Evolutionary conservation across 768 basidiomycete species (phyloP).

Genomic region (Russula sp.): DNA sequence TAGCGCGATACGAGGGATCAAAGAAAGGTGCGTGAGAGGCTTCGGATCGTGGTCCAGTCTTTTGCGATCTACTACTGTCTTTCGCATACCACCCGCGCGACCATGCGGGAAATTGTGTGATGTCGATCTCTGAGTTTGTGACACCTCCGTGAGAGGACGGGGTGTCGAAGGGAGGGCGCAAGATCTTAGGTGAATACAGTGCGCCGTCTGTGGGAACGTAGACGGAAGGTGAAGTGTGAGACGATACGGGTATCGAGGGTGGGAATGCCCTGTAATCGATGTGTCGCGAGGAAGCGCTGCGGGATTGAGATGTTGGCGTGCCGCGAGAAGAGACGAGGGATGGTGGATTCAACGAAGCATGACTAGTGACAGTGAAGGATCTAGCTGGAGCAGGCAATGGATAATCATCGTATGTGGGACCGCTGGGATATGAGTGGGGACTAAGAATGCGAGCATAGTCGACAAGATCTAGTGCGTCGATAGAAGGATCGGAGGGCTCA

Average conservation of each 20-base stretch:
- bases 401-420: slow-evolving; percentile 30
- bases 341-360: slow-evolving; percentile 31
- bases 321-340: slow-evolving; percentile 30
- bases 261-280: slow-evolving; percentile 41
- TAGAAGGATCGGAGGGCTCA: slow-evolving; percentile 57
- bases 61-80: slow-evolving; percentile 19
- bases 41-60: slow-evolving; percentile 16
- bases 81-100: slow-evolving; percentile 55
- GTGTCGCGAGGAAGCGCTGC: slow-evolving; percentile 20
- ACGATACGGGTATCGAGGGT: slow-evolving; percentile 36
- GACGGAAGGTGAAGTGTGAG: not conserved
- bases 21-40: slow-evolving; percentile 30
- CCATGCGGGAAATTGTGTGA: slow-evolving; percentile 59
- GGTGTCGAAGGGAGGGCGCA: slow-evolving; percentile 8
- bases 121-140: slow-evolving; percentile 46
- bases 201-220: not conserved
- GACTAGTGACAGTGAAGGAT: slow-evolving; percentile 17
- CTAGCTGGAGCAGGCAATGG: slow-evolving; percentile 25
- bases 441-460: slow-evolving; percentile 48
- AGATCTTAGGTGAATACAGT: not conserved
- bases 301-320: slow-evolving; percentile 31
- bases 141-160: slow-evolving; percentile 21
- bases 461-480: slow-evolving; percentile 67
- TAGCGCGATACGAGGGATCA: slow-evolving; percentile 28
- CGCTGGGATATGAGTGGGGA: slow-evolving; percentile 22